phyloP scores from a whole-genome alignment of 2,329 filamentous ascomycete genomes.

The Trichoderma sp. region DNA sequence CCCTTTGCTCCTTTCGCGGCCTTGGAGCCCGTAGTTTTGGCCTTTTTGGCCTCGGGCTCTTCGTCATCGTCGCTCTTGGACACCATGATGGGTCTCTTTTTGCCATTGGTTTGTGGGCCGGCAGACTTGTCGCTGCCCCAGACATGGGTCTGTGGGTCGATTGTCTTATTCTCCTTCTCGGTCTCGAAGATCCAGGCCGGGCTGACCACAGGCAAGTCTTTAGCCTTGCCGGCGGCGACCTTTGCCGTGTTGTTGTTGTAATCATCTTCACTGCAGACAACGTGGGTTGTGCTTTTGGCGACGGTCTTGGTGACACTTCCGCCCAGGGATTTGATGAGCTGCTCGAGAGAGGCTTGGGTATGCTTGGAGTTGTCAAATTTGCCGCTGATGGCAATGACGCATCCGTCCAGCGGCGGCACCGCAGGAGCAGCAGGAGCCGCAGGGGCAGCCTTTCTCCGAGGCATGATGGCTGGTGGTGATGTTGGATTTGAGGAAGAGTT shows the following conservation, averaged over 20 bases:
- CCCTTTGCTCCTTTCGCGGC: slow-evolving; percentile 32
- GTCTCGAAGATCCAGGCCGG: slow-evolving; percentile 64
- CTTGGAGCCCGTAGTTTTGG: slow-evolving; percentile 27
- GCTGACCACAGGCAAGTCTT: slow-evolving; percentile 54
- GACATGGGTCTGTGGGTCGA: slow-evolving; percentile 28
- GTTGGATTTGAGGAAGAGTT: background rate
- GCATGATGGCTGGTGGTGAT: background rate
- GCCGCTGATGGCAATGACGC: slow-evolving; percentile 58
- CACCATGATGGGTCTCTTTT: slow-evolving; percentile 25
- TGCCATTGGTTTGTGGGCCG: slow-evolving; percentile 25
- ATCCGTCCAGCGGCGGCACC: slow-evolving; percentile 44
- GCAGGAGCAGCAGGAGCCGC: slow-evolving; percentile 6
- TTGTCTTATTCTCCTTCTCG: slow-evolving; percentile 31
- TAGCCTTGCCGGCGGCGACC: slow-evolving; percentile 46
- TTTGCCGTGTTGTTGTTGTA: slow-evolving; percentile 51
- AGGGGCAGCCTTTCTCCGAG: slow-evolving; percentile 22
- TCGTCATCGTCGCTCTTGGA: slow-evolving; percentile 11
- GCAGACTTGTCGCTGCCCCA: slow-evolving; percentile 28
- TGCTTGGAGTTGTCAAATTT: slow-evolving; percentile 57
- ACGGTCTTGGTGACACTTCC: slow-evolving; percentile 48
- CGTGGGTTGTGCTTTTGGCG: slow-evolving; percentile 51
- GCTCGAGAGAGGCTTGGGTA: slow-evolving; percentile 46
- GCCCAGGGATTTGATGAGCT: slow-evolving; percentile 48
- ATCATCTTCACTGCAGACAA: slow-evolving; percentile 56
- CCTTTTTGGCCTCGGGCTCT: slow-evolving; percentile 17